phyloP scores from a whole-genome alignment of 805 yeast genomes.

The Priceomyces castillae region DNA sequence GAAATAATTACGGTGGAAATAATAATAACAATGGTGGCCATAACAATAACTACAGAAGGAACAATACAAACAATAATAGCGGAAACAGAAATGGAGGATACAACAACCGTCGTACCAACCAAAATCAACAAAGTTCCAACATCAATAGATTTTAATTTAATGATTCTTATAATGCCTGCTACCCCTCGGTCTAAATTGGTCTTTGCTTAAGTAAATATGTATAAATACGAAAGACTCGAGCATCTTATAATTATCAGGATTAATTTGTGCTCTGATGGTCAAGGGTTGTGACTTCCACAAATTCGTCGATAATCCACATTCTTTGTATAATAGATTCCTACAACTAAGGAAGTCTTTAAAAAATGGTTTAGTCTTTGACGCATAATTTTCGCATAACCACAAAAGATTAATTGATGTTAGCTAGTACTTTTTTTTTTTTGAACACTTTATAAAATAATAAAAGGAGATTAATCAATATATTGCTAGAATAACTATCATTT shows the following conservation, averaged over 20 bases:
- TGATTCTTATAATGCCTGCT: not conserved
- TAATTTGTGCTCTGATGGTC: not conserved
- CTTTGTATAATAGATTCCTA: not conserved
- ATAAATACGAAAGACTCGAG: not conserved
- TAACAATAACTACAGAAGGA: constrained; percentile 27
- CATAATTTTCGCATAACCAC: not conserved
- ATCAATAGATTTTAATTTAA: not conserved
- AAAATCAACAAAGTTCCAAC: constrained; percentile 4
- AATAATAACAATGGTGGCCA: constrained; percentile 16
- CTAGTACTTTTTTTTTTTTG: not conserved
- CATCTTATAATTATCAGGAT: not conserved
- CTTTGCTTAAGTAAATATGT: not conserved
- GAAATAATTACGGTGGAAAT: constrained; percentile 33
- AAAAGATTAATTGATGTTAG: not conserved
- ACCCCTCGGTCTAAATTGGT: not conserved
- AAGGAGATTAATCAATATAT: not conserved
- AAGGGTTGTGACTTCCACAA: not conserved
- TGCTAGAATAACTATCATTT: not conserved
- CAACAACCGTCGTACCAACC: constrained; percentile 9
- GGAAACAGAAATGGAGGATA: constrained; percentile 16
- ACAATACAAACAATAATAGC: constrained; percentile 21
- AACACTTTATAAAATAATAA: not conserved
- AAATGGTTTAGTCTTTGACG: not conserved
- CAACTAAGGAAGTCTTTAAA: not conserved
- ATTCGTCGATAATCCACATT: not conserved